Evolutionary conservation across 116 monocot species (phyloP), one percentile per base, ranked within the genome.

Genomic region (Zostera marina): DNA sequence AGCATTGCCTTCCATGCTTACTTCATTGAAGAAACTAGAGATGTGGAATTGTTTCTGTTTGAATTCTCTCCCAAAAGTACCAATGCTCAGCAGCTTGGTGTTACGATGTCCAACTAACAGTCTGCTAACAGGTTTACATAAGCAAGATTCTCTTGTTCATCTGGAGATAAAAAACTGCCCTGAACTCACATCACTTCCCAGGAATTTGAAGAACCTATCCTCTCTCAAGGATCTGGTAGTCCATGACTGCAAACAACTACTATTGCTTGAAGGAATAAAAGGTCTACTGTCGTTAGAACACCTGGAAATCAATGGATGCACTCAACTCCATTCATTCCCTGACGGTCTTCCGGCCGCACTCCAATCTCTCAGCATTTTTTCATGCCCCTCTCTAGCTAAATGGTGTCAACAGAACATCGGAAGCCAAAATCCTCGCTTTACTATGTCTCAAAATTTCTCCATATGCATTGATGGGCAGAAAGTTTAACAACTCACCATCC

Each of bases 231-330:
- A 52, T 19, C 41, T 71, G 19, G 10, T 41, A 19, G 44, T 71
- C 3, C 26, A 24, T 42, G 46, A 59, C 46, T 71, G 71, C 58
- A 47, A 63, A 41, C 32, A 52, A 41, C 64, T 71, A 12, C 26
- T 63, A 14, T 23, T 68, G 20, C 63, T 40, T 21, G 52, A 41
- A 32, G 41, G 51, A n/a, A 13, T 71, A 11, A 42, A 16, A 11
- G 9, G 41, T n/a, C 45, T 70, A 9, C 42, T 46, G 44, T 38
- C 56, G 13, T 17, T 70, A 19, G 56, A 63, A 54, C 24, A 45
- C 21, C 65, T 71, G 13, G 65, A 65, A 55, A 45, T 65, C 39
- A 54, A 53, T 11, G 54, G 65, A 17, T 65, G 65, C 11, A 42
- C 65, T 65, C 55, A 65, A 44, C 65, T 54, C 54, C 55, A 54